Conservation (phyloP, 2,329 filamentous ascomycete genomes). For the Penicillium griseofulvum region DNA sequence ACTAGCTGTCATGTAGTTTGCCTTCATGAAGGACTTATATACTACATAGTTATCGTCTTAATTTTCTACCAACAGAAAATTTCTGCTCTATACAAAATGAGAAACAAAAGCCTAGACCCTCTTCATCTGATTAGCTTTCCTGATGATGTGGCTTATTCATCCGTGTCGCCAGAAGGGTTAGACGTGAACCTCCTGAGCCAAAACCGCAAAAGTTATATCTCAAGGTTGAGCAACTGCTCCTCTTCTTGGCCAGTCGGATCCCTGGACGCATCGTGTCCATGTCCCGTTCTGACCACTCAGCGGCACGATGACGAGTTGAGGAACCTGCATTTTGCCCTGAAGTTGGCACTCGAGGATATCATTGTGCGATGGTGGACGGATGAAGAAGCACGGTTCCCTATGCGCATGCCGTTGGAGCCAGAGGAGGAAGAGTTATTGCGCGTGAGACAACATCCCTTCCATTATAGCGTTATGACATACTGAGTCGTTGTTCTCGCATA, state of each 20-base stretch:
- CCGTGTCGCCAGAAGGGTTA: neutral
- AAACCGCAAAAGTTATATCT: neutral
- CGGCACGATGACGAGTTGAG: neutral
- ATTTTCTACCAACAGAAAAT: neutral
- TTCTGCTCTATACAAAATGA: neutral
- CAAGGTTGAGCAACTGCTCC: neutral
- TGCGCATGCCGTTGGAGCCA: constrained; percentile 27
- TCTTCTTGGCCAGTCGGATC: constrained; percentile 4
- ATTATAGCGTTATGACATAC: neutral
- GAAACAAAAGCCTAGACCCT: neutral
- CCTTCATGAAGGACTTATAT: neutral
- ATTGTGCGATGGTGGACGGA: constrained; percentile 31
- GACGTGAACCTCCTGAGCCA: neutral
- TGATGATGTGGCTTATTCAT: neutral
- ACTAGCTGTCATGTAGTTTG: neutral
- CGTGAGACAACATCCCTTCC: constrained; percentile 5
- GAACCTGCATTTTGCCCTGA: constrained; percentile 21
- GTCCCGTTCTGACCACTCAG: constrained; percentile 1
- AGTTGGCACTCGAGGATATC: constrained; percentile 27
- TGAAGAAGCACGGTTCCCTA: constrained; percentile 18
- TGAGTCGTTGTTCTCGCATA: neutral
- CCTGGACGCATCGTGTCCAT: neutral
- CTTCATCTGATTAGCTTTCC: neutral
- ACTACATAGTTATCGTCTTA: too few relatives aligned
- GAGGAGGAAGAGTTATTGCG: constrained; percentile 25